phyloP scores from a whole-genome alignment of 345 rosid species.

The Toxicodendron radicans region DNA sequence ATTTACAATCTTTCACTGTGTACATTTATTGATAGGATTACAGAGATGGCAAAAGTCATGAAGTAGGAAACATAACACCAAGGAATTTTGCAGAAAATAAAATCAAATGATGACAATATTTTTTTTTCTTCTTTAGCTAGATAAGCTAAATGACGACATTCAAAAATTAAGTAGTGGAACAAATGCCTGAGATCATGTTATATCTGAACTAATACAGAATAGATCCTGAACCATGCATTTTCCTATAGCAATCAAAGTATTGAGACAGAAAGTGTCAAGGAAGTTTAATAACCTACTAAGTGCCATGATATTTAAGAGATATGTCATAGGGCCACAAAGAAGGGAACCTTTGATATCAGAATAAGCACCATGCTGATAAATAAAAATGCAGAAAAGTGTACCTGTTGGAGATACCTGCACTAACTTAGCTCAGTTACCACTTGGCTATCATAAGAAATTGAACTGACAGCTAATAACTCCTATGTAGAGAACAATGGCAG shows the following conservation, averaged over 20 bases:
- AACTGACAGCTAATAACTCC: conserved; percentile 16
- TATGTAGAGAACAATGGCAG: background rate
- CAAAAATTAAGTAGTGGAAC: too few species aligned
- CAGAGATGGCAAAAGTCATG: background rate
- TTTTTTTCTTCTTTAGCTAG: too few species aligned
- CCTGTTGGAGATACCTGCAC: background rate
- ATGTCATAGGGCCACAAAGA: background rate
- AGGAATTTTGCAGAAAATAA: background rate
- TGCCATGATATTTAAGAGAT: conserved; percentile 1
- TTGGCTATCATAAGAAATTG: conserved; percentile 1
- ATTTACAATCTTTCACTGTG: background rate
- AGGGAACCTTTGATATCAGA: background rate
- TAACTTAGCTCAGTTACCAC: background rate
- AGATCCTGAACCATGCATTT: background rate
- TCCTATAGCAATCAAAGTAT: background rate
- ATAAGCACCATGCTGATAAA: background rate
- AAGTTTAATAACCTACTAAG: background rate
- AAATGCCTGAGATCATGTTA: too few species aligned
- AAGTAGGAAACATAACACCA: background rate
- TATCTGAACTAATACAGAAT: background rate
- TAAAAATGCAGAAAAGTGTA: background rate
- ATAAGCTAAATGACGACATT: too few species aligned
- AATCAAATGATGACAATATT: background rate
- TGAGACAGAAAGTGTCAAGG: background rate
- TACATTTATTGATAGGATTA: background rate